Base-by-base conservation (phyloP, 23 red algal species). In the Gracilaria caudata region DNA sequence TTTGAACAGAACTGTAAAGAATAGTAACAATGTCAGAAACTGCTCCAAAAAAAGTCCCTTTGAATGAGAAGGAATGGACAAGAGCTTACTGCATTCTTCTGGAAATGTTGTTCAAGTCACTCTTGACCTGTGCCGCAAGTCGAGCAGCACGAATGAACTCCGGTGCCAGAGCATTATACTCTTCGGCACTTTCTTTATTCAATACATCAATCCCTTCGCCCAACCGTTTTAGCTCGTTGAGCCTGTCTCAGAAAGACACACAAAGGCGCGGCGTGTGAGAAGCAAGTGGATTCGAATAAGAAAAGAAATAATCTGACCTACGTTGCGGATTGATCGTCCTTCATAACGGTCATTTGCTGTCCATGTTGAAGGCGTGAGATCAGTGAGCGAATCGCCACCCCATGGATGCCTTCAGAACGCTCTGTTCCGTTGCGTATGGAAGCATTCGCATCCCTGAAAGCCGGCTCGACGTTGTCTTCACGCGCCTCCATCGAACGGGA, bases 51-150 rank as follows among this genome's bases (percentile, higher is more conserved):
- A 49, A 49, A 25, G 28, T 19, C 8, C 26, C 14, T 7, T 14
- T 11, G 60, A 13, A 21, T 3, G 76, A n/a, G 51, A 54, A 7
- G 43, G 29, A 26, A 7, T 19, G 10, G 29, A 16, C 4, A 25
- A 32, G 24, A 54, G 76, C 82, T 36, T 86, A 86, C 82, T 47
- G 49, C 29, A 86, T 5, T 10, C 44, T 37, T 33, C 34, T 43
- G 14, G 82, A 74, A 73, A 86, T 43, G 16, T 86, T 44, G 33
- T 86, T 86, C 32, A 86, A 64, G 33, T 86, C 64, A 24, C 11
- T 17, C 19, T 86, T 70, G 33, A 76, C 82, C 7, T 74, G 82
- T 3, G 37, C 43, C 6, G 82, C 82, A 20, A 86, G 64, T 71
- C 82, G 82, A 36, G 65, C 64, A 32, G 82, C 82, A 8, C 68